These are phyloP conservation scores for Umbelopsis isabellina DNA, from an alignment of 192 early-diverging fungal species.

Conservation along the genomic window DNA sequence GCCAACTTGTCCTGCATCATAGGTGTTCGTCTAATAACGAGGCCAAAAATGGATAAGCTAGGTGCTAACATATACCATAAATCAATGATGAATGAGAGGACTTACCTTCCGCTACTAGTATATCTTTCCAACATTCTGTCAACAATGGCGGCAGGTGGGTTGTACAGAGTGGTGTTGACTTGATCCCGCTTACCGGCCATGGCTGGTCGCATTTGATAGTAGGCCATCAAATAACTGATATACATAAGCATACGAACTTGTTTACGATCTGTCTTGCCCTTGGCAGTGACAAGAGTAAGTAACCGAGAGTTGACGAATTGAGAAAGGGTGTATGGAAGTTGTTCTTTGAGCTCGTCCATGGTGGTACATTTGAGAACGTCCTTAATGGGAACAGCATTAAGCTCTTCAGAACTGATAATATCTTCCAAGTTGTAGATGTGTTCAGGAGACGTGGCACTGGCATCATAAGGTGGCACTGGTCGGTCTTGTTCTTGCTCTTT, in stretches of 20 bases:
- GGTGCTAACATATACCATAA: background rate
- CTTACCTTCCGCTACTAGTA: conserved; percentile 60
- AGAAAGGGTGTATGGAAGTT: conserved; percentile 48
- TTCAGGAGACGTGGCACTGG: conserved; percentile 61
- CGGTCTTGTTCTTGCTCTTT: conserved; percentile 55
- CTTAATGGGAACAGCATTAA: conserved; percentile 67
- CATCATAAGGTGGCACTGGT: conserved; percentile 80
- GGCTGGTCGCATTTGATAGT: conserved; percentile 49
- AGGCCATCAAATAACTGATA: conserved; percentile 77
- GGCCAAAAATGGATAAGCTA: background rate
- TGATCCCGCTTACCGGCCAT: conserved; percentile 51
- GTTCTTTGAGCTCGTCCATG: conserved; percentile 33
- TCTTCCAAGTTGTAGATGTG: conserved; percentile 84
- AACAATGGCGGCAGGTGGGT: conserved; percentile 60
- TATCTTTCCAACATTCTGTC: conserved; percentile 67
- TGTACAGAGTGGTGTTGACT: conserved; percentile 51
- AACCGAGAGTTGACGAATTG: conserved; percentile 49
- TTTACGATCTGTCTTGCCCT: conserved; percentile 55
- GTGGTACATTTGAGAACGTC: conserved; percentile 53
- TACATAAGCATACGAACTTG: conserved; percentile 69
- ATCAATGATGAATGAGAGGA: background rate
- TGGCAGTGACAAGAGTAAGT: conserved; percentile 34
- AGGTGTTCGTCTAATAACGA: conserved; percentile 50
- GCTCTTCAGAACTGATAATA: conserved; percentile 66
- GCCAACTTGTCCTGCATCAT: conserved; percentile 74